phyloP scores from a whole-genome alignment of 2,329 filamentous ascomycete species.

The Sordariomycetes sp. region DNA sequence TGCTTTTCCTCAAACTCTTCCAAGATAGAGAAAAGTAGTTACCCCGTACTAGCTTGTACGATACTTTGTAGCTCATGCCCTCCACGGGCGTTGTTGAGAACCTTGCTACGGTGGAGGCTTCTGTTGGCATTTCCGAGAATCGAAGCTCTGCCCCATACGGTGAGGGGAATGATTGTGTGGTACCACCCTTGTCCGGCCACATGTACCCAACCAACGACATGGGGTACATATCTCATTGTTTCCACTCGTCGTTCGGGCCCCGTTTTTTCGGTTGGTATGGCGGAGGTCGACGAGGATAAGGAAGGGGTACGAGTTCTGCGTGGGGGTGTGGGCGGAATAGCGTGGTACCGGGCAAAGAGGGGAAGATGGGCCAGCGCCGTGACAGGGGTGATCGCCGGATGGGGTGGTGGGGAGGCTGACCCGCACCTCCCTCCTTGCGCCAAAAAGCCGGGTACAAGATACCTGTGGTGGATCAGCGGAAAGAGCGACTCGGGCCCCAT shows the following conservation, averaged over 20 bases:
- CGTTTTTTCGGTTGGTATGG: conserved; percentile 1
- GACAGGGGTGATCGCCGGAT: conserved; percentile 4
- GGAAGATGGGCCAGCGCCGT: conserved; percentile 1
- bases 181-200: background rate
- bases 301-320: background rate
- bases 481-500: background rate
- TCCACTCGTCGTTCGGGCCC: background rate
- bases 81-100: no score
- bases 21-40: no score
- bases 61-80: no score
- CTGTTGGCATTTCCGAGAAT: background rate
- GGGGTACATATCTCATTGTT: background rate
- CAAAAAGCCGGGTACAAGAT: background rate
- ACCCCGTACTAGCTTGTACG: no score
- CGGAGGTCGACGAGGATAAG: background rate
- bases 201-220: background rate
- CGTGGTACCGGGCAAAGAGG: conserved; percentile 1
- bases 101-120: no score
- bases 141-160: background rate
- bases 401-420: conserved; percentile 1
- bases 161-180: background rate
- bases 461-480: background rate
- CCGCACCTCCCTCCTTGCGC: background rate
- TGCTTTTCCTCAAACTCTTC: no score
- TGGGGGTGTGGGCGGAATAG: conserved; percentile 2